These are phyloP conservation scores for Umbelopsis sp. DNA, from an alignment of 192 early-diverging fungal species.

Conservation along the genomic window DNA sequence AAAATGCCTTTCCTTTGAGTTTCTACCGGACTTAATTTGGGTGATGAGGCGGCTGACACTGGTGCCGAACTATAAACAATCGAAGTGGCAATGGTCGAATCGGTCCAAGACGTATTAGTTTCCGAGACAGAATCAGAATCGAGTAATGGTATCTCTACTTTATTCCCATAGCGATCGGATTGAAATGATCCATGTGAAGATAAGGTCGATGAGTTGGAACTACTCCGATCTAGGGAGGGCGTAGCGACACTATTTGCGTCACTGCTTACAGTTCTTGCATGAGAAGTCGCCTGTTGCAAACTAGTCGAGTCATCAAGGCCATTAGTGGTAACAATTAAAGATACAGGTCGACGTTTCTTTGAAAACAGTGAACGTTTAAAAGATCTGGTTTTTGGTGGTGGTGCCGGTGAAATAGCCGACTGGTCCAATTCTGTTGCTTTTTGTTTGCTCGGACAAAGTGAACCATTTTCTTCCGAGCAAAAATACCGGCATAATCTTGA, in stretches of 20 bases:
- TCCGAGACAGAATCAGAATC: slow-evolving; percentile 5
- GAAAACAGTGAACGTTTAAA: slow-evolving; percentile 12
- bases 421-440: background rate
- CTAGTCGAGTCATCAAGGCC: background rate
- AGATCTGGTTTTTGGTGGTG: background rate
- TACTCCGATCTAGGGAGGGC: slow-evolving; percentile 19
- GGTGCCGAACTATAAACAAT: background rate
- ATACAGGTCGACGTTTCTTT: slow-evolving; percentile 8
- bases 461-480: slow-evolving; percentile 19
- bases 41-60: slow-evolving; percentile 1
- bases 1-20: slow-evolving; percentile 8
- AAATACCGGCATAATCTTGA: slow-evolving; percentile 15
- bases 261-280: background rate
- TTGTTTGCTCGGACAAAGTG: slow-evolving; percentile 20
- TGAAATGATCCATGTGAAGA: slow-evolving; percentile 12
- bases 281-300: background rate
- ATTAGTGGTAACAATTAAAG: background rate
- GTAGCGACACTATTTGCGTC: background rate
- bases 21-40: background rate
- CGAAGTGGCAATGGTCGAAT: background rate
- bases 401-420: background rate
- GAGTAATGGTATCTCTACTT: background rate
- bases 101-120: background rate
- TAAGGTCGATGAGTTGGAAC: slow-evolving; percentile 3
- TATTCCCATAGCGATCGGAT: background rate